Evolutionary conservation across 1,284 basidiomycete genomes (phyloP).

Genomic region (Tilletia indica): DNA sequence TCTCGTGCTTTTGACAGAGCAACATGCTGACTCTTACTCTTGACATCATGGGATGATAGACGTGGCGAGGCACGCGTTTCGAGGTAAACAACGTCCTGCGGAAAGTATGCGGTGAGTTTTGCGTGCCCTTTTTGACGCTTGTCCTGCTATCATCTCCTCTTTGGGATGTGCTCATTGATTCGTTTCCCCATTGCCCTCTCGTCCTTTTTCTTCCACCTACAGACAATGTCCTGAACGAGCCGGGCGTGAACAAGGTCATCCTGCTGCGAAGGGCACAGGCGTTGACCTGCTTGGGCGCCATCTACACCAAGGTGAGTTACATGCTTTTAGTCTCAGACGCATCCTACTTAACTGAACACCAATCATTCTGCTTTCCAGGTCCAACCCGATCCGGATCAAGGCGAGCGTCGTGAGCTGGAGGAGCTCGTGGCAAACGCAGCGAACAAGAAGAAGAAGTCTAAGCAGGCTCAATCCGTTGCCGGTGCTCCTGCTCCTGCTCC

Average conservation of each 20-base stretch:
- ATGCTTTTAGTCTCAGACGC: no score
- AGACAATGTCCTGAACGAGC: constrained; percentile 54
- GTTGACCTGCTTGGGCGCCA: constrained; percentile 49
- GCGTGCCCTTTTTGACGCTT: no score
- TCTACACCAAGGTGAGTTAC: constrained; percentile 35
- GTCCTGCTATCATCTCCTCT: no score
- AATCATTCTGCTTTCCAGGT: constrained; percentile 30
- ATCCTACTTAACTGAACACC: no score
- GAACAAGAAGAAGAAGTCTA: constrained; percentile 55
- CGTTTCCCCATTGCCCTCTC: no score
- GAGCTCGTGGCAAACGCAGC: constrained; percentile 59
- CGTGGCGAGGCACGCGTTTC: constrained; percentile 31
- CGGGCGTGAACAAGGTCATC: constrained; percentile 49
- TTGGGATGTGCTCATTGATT: no score
- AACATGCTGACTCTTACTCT: no score
- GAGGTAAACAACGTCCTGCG: constrained; percentile 48
- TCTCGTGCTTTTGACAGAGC: background rate
- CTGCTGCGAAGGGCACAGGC: constrained; percentile 52
- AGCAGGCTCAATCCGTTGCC: no score
- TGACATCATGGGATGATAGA: no score
- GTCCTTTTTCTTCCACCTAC: no score
- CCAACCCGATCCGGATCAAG: constrained; percentile 50
- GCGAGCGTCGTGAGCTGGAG: constrained; percentile 53
- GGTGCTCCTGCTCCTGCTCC: no score
- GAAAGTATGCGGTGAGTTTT: background rate